Conservation (phyloP, 2,329 filamentous ascomycete species). For the Coniochaeta prunicola region DNA sequence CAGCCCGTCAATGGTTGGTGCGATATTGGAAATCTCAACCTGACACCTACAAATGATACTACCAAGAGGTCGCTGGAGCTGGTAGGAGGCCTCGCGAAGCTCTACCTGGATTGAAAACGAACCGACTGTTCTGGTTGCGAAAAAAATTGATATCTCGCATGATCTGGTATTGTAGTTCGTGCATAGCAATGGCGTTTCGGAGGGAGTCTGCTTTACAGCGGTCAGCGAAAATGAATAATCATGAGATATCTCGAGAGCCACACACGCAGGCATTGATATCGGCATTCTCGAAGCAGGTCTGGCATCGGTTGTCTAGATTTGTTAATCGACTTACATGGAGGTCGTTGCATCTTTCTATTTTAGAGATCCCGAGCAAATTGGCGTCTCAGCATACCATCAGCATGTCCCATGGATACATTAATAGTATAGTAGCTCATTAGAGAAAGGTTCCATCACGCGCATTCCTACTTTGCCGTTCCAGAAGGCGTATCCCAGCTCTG, state of each 20-base stretch:
- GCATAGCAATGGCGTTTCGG: neutral
- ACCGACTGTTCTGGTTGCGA: neutral
- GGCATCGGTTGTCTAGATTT: neutral
- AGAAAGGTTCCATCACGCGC: neutral
- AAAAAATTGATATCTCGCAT: neutral
- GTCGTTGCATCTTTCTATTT: neutral
- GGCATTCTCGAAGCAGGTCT: neutral
- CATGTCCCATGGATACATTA: neutral
- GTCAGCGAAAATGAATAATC: neutral
- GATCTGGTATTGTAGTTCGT: neutral
- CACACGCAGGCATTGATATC: neutral
- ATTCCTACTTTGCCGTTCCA: neutral
- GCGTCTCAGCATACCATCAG: neutral
- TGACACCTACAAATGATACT: conserved; percentile 3
- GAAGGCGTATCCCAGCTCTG: neutral
- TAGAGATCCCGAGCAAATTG: neutral
- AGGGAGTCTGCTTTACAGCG: neutral
- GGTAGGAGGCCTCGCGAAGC: conserved; percentile 8
- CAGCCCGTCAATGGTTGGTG: conserved; percentile 64
- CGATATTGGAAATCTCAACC: conserved; percentile 34
- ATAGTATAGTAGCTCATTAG: neutral
- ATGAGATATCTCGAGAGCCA: neutral
- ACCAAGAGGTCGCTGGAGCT: neutral
- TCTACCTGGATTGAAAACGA: conserved; percentile 7
- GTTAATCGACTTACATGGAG: neutral